Evolutionary conservation across 1,284 basidiomycete species (phyloP), one percentile per base, ranked within the genome.

Genomic region (Amanita bisporigera): DNA sequence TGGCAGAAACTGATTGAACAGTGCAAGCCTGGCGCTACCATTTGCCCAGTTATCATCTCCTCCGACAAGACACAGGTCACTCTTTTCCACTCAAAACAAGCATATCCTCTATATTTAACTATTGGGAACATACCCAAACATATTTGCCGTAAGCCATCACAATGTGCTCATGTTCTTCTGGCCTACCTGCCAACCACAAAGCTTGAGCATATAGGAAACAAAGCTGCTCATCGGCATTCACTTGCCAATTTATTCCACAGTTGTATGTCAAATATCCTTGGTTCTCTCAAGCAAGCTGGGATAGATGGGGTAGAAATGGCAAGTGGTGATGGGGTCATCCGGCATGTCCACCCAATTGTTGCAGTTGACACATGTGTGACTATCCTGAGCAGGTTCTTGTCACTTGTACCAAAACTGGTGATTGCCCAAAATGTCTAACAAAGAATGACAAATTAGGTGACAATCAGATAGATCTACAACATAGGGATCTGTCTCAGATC

Each of bases 301-400:
- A 61, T 26, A 14, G 26, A 61, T 43, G 58, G 58, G 24, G 40
- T 60, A 11, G 10, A 41, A 11, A 61, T 61, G 59, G 6, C 4
- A 26, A 61, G 6, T 4, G 43, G 40, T 26, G 24, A 19, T 61
- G 59, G 59, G 3, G 7, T 14, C 4, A 29, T 45, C 41, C 17
- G 11, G 4, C 43, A 29, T 2, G 26, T 45, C 4, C 59, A 61
- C 26, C 59, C 59, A 2, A 14, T 61, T 6, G 6, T 61, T 10
- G 29, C 59, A 9, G 43, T 45, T 43, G 75, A 70, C 45, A 60
- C 74, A n/a, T 71, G 63, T 71, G 63, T 1, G 74, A 77, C 54
- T 77, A 77, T 59, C 76, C 73, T 10, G 72, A 77, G 57, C 74
- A 77, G 61, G 55, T 72, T 2, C 69, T 77, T 4, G 68, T 70